A percentile compares a stretch with the other conserved stretches of the same genome.
phyloP scores from a whole-genome alignment of 2,329 filamentous ascomycete genomes.

The Curvularia sp. region DNA sequence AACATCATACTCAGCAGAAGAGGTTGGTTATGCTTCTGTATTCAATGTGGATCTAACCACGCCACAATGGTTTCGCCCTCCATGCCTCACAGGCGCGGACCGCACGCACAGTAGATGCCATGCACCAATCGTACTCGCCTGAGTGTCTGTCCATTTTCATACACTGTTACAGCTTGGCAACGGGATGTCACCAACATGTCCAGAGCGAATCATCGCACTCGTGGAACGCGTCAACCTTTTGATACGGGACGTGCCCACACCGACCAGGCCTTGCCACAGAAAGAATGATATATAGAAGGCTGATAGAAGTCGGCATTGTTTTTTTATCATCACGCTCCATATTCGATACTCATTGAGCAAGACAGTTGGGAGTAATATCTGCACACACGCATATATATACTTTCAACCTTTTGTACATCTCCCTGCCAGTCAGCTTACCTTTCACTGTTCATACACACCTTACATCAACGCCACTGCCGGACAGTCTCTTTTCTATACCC shows the following conservation, averaged over 20 bases:
- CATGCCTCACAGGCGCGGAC: conserved; percentile 35
- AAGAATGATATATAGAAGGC: conserved; percentile 19
- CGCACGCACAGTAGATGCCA: conserved; percentile 24
- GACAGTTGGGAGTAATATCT: conserved; percentile 14
- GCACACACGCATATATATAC: conserved; percentile 13
- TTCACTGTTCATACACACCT: conserved; percentile 16
- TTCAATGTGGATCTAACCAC: conserved; percentile 15
- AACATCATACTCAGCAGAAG: background rate
- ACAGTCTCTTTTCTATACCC: conserved; percentile 27
- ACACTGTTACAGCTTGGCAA: conserved; percentile 20
- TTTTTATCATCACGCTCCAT: conserved; percentile 4
- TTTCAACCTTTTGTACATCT: conserved; percentile 11
- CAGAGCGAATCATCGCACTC: conserved; percentile 1
- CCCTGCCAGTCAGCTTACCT: conserved; percentile 39
- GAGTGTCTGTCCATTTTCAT: conserved; percentile 21
- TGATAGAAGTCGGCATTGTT: conserved; percentile 1
- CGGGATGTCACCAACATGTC: background rate
- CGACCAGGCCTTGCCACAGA: conserved; percentile 5
- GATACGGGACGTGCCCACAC: conserved; percentile 12
- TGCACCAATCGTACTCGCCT: conserved; percentile 30
- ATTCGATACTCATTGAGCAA: conserved; percentile 21
- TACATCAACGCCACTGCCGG: conserved; percentile 33
- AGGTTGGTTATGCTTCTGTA: background rate
- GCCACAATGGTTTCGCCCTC: conserved; percentile 33
- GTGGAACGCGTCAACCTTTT: conserved; percentile 18